Percentiles rank a stretch among this genome's conserved stretches.
Evolutionary conservation across 2,329 filamentous ascomycete genomes (phyloP).

Genomic region (Coccinonectria pachysandricola): DNA sequence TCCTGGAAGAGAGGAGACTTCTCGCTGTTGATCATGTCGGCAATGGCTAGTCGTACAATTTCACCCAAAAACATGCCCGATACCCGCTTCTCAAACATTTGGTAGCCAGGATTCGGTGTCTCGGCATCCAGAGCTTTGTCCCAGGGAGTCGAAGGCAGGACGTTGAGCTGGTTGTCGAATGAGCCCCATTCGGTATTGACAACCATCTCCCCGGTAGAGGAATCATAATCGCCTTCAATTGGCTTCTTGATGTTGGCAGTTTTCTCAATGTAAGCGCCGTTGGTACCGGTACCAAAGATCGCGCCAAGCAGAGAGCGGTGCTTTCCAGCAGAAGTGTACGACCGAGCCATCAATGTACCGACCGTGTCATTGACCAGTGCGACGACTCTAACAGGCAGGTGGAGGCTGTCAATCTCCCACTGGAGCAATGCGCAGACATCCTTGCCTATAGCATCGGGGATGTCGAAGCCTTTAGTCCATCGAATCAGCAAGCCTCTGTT

Average conservation of each 20-base stretch:
- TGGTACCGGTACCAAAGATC: slow-evolving; percentile 96
- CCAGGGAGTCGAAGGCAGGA: slow-evolving; percentile 77
- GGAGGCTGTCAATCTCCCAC: slow-evolving; percentile 74
- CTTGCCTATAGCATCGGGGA: slow-evolving; percentile 85
- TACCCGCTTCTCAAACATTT: slow-evolving; percentile 98
- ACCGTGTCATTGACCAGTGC: slow-evolving; percentile 97
- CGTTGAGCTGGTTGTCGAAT: slow-evolving; percentile 87
- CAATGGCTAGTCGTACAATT: slow-evolving; percentile 68
- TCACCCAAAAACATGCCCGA: slow-evolving; percentile 98
- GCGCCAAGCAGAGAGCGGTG: slow-evolving; percentile 81
- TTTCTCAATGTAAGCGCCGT: slow-evolving; percentile 95
- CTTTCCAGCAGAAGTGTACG: slow-evolving; percentile 85
- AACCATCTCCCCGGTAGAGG: slow-evolving; percentile 84
- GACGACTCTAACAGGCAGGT: slow-evolving; percentile 85
- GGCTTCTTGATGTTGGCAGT: slow-evolving; percentile 73
- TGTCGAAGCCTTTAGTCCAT: slow-evolving; percentile 99
- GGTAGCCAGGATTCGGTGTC: slow-evolving; percentile 83
- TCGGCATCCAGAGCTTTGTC: slow-evolving; percentile 68
- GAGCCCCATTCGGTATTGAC: slow-evolving; percentile 98
- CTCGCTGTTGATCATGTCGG: slow-evolving; percentile 61
- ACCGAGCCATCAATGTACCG: slow-evolving; percentile 93
- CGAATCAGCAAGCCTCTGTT: slow-evolving; percentile 90
- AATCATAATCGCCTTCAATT: slow-evolving; percentile 60
- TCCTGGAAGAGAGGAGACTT: slow-evolving; percentile 65
- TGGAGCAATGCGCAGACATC: slow-evolving; percentile 91